Conservation (phyloP, 805 yeast species). For the Tetrapisispora namnaoensis region DNA sequence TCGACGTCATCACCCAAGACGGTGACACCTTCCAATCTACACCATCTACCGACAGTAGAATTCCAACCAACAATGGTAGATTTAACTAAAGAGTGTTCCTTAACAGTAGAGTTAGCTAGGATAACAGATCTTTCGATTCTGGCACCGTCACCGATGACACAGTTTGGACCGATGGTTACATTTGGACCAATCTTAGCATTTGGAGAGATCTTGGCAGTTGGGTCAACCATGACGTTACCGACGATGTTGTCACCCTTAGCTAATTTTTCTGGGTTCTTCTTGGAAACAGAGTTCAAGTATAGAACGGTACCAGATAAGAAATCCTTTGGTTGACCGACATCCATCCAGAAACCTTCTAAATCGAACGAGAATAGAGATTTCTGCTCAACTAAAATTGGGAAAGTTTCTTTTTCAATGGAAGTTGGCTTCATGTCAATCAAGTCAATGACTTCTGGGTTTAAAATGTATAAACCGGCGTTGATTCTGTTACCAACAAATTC, state of each 20-base stretch:
- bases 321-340: slow-evolving; percentile 99
- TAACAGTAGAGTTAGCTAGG: slow-evolving; percentile 80
- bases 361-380: slow-evolving; percentile 89
- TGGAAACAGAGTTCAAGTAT: slow-evolving; percentile 77
- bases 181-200: slow-evolving; percentile 96
- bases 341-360: slow-evolving; percentile 99
- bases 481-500: slow-evolving; percentile 99
- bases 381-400: slow-evolving; percentile 89
- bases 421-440: slow-evolving; percentile 97
- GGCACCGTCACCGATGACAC: slow-evolving; percentile 94
- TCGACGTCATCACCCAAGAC: slow-evolving; percentile 99
- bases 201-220: slow-evolving; percentile 87
- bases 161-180: slow-evolving; percentile 96
- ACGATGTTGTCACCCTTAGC: slow-evolving; percentile 63
- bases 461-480: slow-evolving; percentile 96
- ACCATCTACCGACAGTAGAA: slow-evolving; percentile 97
- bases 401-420: slow-evolving; percentile 98
- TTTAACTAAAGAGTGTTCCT: slow-evolving; percentile 97
- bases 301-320: slow-evolving; percentile 92
- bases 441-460: slow-evolving; percentile 96
- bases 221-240: slow-evolving; percentile 89
- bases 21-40: slow-evolving; percentile 94
- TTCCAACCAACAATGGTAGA: slow-evolving; percentile 99
- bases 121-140: slow-evolving; percentile 94
- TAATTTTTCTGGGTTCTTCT: slow-evolving; percentile 65